phyloP scores from a whole-genome alignment of 192 early-diverging fungal genomes.

The Gryganskiella cystojenkinii region DNA sequence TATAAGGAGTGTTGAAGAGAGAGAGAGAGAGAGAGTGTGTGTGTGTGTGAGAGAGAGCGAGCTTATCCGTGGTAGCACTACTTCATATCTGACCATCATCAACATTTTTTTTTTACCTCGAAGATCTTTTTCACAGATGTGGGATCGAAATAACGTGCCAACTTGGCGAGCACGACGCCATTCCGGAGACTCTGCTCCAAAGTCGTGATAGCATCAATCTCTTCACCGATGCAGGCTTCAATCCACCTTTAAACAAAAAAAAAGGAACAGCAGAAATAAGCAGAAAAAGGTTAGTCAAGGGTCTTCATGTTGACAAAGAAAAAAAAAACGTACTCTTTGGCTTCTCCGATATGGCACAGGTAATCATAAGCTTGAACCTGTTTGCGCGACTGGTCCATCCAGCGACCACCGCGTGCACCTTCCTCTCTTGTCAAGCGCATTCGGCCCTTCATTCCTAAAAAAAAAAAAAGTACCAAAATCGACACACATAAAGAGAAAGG shows the following conservation, averaged over 20 bases:
- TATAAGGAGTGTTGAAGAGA: no score
- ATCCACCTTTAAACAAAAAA: constrained; percentile 80
- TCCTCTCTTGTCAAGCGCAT: constrained; percentile 58
- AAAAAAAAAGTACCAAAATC: background rate
- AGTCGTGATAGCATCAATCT: constrained; percentile 78
- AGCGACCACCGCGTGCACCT: constrained; percentile 56
- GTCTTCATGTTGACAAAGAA: background rate
- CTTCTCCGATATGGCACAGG: constrained; percentile 98
- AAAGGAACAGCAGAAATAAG: background rate
- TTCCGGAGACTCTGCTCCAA: constrained; percentile 94
- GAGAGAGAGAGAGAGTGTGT: no score
- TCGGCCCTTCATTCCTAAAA: constrained; percentile 58
- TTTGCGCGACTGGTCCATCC: constrained; percentile 92
- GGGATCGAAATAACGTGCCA: constrained; percentile 88
- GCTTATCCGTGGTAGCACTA: no score
- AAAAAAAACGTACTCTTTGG: constrained; percentile 89
- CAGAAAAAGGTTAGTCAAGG: background rate
- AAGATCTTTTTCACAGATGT: constrained; percentile 89
- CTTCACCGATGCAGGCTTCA: constrained; percentile 89
- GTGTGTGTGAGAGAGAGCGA: no score
- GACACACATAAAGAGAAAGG: background rate
- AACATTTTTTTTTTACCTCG: constrained; percentile 55
- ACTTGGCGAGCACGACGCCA: constrained; percentile 91
- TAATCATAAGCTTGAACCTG: constrained; percentile 99
- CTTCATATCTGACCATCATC: no score